phyloP scores from a whole-genome alignment of 441 rosid genomes.

The Biscutella laevigata region DNA sequence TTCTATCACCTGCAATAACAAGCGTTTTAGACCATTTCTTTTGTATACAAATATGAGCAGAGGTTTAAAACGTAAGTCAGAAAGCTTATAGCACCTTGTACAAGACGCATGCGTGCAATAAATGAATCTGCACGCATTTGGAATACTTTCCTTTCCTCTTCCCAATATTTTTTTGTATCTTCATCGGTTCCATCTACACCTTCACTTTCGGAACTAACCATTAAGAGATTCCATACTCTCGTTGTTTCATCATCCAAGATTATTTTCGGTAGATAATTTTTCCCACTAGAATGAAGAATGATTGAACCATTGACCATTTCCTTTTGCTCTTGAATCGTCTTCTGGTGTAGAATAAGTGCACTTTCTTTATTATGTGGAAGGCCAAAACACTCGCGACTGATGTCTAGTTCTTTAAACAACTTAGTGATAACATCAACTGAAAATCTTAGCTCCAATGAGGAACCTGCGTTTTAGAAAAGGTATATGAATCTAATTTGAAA shows the following conservation, averaged over 20 bases:
- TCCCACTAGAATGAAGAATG: slow-evolving; percentile 28
- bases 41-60: background rate
- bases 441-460: slow-evolving; percentile 21
- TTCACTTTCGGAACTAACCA: slow-evolving; percentile 36
- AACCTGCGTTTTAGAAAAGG: slow-evolving; percentile 37
- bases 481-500: background rate
- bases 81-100: slow-evolving; percentile 39
- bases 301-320: slow-evolving; percentile 36
- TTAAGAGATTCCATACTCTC: slow-evolving; percentile 50
- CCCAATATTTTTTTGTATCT: slow-evolving; percentile 43
- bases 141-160: slow-evolving; percentile 42
- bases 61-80: background rate
- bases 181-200: slow-evolving; percentile 50
- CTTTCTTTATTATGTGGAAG: slow-evolving; percentile 25
- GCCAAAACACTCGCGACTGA: slow-evolving; percentile 25
- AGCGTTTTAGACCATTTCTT: background rate
- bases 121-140: slow-evolving; percentile 40
- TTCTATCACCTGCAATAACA: slow-evolving; percentile 43
- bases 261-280: slow-evolving; percentile 31
- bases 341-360: slow-evolving; percentile 40
- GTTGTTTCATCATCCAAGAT: slow-evolving; percentile 42
- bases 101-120: slow-evolving; percentile 53
- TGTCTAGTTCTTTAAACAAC: slow-evolving; percentile 30
- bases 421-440: slow-evolving; percentile 30
- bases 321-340: slow-evolving; percentile 20